Conservation (phyloP, 495 filamentous ascomycete species). For the Xylaria flabelliformis region DNA sequence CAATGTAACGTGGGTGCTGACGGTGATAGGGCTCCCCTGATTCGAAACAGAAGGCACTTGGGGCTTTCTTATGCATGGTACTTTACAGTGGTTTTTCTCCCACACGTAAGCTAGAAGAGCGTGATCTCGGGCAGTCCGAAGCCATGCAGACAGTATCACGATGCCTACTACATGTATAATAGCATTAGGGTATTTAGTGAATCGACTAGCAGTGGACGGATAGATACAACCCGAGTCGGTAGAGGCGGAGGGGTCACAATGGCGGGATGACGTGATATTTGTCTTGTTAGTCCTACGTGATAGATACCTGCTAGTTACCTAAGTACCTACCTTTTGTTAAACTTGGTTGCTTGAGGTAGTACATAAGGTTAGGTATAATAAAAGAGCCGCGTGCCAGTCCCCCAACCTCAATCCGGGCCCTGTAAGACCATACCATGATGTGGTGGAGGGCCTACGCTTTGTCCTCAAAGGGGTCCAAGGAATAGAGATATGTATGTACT, state of each 20-base stretch:
- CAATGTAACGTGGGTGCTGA: conserved; percentile 32
- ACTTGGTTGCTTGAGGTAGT: neutral
- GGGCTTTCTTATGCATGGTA: conserved; percentile 27
- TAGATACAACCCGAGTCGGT: neutral
- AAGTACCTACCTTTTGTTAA: neutral
- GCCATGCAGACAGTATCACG: neutral
- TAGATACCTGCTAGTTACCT: neutral
- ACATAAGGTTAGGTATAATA: neutral
- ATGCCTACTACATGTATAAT: neutral
- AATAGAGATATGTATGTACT: neutral
- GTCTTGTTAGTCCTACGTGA: conserved; percentile 1
- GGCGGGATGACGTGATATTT: conserved; percentile 12
- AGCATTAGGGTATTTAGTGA: neutral
- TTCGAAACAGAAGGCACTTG: conserved; percentile 21
- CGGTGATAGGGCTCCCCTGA: conserved; percentile 21
- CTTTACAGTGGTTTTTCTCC: conserved; percentile 18
- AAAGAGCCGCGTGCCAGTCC: neutral
- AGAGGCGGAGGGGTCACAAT: neutral
- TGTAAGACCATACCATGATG: neutral
- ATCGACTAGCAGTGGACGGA: neutral
- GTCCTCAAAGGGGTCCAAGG: neutral
- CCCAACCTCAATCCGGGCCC: neutral
- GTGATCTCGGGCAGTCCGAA: conserved; percentile 22
- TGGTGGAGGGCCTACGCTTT: neutral
- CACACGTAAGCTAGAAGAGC: conserved; percentile 14